These are phyloP conservation scores for Apophysomyces elegans DNA, from an alignment of 371 early-diverging fungal species.

Conservation along the genomic window DNA sequence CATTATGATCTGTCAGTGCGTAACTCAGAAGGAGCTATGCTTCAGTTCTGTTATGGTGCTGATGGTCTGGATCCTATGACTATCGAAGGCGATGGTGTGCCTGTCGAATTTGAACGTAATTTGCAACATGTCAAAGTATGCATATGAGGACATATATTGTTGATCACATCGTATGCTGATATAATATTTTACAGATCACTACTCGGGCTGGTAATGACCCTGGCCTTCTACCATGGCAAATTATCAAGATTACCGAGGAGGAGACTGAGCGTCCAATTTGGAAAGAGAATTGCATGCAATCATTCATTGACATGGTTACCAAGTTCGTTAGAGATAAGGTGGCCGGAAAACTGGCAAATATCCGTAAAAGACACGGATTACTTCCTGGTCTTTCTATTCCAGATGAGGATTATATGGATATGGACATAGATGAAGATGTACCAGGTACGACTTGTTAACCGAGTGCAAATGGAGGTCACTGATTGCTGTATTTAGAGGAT, in stretches of 20 bases:
- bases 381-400: conserved; percentile 61
- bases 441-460: conserved; percentile 19
- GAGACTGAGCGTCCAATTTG: conserved; percentile 59
- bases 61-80: conserved; percentile 97
- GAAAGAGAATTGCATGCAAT: conserved; percentile 63
- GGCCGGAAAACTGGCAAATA: conserved; percentile 52
- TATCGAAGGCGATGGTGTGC: conserved; percentile 92
- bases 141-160: neutral
- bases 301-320: conserved; percentile 66
- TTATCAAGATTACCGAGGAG: conserved; percentile 57
- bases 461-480: neutral
- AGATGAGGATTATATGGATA: conserved; percentile 67
- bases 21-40: conserved; percentile 89
- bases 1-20: conserved; percentile 98
- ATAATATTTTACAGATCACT: conserved; percentile 21
- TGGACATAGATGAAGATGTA: conserved; percentile 63
- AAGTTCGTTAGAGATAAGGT: conserved; percentile 61
- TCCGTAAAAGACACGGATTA: conserved; percentile 53
- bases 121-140: conserved; percentile 65
- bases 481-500: conserved; percentile 28
- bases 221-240: conserved; percentile 76
- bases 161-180: neutral
- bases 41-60: conserved; percentile 98
- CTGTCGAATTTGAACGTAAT: conserved; percentile 89
- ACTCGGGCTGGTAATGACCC: conserved; percentile 31